Conservation (phyloP, 2,329 filamentous ascomycete species). For the Alternaria dauci region DNA sequence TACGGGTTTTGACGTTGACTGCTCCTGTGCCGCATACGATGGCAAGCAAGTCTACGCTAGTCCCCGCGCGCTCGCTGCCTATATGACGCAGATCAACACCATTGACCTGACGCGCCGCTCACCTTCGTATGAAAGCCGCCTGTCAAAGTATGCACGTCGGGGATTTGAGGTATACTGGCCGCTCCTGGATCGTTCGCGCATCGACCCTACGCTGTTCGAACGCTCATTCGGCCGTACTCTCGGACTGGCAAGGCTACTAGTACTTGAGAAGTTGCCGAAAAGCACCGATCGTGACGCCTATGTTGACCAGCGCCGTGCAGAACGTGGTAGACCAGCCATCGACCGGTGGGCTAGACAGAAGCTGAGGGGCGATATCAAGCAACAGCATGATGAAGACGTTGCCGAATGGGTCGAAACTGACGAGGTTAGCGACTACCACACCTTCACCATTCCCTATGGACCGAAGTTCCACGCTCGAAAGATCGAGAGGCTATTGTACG, state of each 20-base stretch:
- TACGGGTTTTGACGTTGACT: constrained; percentile 89
- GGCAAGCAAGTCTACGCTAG: constrained; percentile 81
- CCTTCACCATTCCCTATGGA: constrained; percentile 72
- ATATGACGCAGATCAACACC: constrained; percentile 82
- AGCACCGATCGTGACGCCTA: constrained; percentile 73
- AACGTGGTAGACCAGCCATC: constrained; percentile 72
- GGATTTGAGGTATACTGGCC: constrained; percentile 88
- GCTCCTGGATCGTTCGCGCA: constrained; percentile 73
- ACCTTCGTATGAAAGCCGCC: constrained; percentile 85
- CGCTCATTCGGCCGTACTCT: constrained; percentile 78
- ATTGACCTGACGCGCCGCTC: constrained; percentile 81
- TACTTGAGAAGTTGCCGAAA: constrained; percentile 80
- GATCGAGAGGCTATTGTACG: constrained; percentile 84
- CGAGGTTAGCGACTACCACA: constrained; percentile 80
- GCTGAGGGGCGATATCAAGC: constrained; percentile 76
- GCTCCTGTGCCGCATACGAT: constrained; percentile 81
- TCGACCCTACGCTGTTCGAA: constrained; percentile 89
- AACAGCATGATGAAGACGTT: constrained; percentile 78
- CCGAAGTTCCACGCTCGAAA: constrained; percentile 64
- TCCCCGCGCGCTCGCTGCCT: constrained; percentile 78
- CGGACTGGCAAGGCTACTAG: constrained; percentile 79
- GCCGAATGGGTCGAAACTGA: constrained; percentile 82
- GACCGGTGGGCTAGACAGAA: constrained; percentile 54
- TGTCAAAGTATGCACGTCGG: constrained; percentile 81
- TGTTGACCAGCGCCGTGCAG: constrained; percentile 71